Conservation (phyloP, 83 land plant genomes). For the Picea engelmannii region DNA sequence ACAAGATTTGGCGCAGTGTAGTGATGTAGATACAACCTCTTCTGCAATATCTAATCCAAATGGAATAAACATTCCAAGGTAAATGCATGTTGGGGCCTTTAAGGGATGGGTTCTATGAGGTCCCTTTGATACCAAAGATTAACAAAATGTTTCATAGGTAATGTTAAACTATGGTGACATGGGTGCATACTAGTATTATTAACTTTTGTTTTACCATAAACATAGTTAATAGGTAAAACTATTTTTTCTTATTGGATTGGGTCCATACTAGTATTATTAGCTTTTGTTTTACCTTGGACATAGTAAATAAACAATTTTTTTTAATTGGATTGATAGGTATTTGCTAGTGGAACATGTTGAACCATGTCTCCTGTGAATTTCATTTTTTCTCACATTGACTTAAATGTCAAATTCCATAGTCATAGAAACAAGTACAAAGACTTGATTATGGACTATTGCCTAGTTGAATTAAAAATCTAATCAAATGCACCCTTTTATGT, state of each 20-base stretch:
- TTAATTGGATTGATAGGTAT: constrained; percentile 44
- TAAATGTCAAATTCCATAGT: constrained; percentile 92
- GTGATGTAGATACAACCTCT: constrained; percentile 81
- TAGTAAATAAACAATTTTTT: neutral
- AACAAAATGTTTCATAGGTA: too few relatives aligned
- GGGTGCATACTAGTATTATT: too few relatives aligned
- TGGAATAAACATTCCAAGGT: constrained; percentile 92
- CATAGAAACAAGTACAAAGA: constrained; percentile 80
- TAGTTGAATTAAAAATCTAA: too few relatives aligned
- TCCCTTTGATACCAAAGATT: too few relatives aligned
- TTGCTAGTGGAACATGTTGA: constrained; percentile 82
- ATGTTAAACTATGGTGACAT: too few relatives aligned
- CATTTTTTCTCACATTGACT: constrained; percentile 88
- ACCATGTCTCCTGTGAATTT: constrained; percentile 74
- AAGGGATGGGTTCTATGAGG: too few relatives aligned
- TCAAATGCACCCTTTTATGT: too few relatives aligned
- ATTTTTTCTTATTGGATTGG: neutral
- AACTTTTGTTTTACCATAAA: too few relatives aligned
- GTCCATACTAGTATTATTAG: too few relatives aligned
- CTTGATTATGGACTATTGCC: neutral
- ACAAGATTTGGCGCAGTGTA: constrained; percentile 88
- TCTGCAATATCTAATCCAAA: constrained; percentile 73
- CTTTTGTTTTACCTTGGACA: neutral
- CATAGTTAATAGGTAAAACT: neutral
- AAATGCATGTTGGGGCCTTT: neutral